These are phyloP conservation scores for Lepiota brunneoincarnata DNA, from an alignment of 768 basidiomycete species.

Conservation along the genomic window DNA sequence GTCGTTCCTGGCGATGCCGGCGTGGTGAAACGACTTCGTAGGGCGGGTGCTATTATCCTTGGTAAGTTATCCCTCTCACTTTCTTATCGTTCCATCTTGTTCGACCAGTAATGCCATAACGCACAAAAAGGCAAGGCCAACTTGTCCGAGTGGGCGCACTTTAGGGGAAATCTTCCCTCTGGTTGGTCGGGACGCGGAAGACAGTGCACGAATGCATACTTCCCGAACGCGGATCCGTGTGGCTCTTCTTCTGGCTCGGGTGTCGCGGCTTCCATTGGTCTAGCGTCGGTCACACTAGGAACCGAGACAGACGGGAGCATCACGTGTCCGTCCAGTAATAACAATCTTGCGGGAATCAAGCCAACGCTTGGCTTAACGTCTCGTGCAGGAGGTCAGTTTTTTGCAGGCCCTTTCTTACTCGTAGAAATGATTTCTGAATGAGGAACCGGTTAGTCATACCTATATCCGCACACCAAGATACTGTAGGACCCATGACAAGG, in stretches of 20 bases:
- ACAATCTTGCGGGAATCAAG: constrained; percentile 59
- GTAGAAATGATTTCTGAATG: background rate
- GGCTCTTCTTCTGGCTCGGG: constrained; percentile 63
- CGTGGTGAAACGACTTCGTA: constrained; percentile 39
- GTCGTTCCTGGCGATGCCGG: constrained; percentile 45
- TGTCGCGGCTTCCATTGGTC: constrained; percentile 48
- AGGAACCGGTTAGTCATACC: constrained; percentile 42
- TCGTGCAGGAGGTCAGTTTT: constrained; percentile 47
- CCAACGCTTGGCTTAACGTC: constrained; percentile 61
- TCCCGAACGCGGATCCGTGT: constrained; percentile 48
- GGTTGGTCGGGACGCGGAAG: constrained; percentile 62
- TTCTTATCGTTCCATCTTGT: background rate
- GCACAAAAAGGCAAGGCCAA: constrained; percentile 46
- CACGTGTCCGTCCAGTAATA: constrained; percentile 46
- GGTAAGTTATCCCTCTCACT: constrained; percentile 25
- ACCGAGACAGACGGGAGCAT: constrained; percentile 57
- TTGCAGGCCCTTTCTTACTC: background rate
- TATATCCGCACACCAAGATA: constrained; percentile 55
- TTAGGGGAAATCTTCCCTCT: constrained; percentile 40
- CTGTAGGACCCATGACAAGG: constrained; percentile 55
- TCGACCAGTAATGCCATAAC: too few relatives aligned
- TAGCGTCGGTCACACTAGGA: constrained; percentile 45
- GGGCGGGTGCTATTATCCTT: constrained; percentile 43
- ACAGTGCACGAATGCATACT: constrained; percentile 49
- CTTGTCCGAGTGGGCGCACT: constrained; percentile 52